These are phyloP conservation scores for Cordyceps cicadae DNA, from an alignment of 2,329 filamentous ascomycete species.

Conservation along the genomic window DNA sequence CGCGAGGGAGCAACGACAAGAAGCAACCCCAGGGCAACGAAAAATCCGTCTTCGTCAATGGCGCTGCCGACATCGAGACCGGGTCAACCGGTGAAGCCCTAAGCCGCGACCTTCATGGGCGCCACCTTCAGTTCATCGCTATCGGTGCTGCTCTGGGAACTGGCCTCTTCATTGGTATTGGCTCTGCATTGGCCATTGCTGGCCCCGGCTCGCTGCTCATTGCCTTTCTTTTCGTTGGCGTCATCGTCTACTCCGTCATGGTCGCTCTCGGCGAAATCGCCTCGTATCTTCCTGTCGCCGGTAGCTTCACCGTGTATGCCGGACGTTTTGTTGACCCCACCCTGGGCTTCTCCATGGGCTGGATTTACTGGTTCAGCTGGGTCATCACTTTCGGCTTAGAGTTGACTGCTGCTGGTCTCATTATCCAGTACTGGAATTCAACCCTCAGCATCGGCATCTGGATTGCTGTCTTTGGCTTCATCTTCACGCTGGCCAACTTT, in stretches of 20 bases:
- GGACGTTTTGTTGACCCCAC: conserved; percentile 65
- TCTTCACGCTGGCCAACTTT: conserved; percentile 62
- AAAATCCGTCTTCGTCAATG: neutral
- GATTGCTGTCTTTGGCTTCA: conserved; percentile 64
- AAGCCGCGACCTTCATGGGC: conserved; percentile 28
- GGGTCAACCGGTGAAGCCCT: conserved; percentile 26
- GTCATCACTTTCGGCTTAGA: conserved; percentile 65
- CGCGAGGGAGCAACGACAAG: conserved; percentile 7
- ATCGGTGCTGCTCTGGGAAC: conserved; percentile 61
- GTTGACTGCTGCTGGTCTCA: conserved; percentile 61
- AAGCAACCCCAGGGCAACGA: neutral
- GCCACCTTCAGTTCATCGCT: conserved; percentile 43
- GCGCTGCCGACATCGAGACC: conserved; percentile 26
- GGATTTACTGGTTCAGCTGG: conserved; percentile 80
- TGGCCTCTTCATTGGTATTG: conserved; percentile 63
- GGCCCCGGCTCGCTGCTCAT: conserved; percentile 61
- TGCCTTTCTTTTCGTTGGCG: conserved; percentile 61
- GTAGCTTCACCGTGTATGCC: conserved; percentile 69
- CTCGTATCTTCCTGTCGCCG: conserved; percentile 67
- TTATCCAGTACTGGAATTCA: conserved; percentile 66
- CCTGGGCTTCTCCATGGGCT: conserved; percentile 70
- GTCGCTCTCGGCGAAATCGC: conserved; percentile 63
- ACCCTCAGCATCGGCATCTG: conserved; percentile 60
- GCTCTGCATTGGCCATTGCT: conserved; percentile 51
- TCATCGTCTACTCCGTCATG: conserved; percentile 71